A percentile compares a stretch with the other conserved stretches of the same genome.
Evolutionary conservation across 352 stramenopile species (phyloP).

Genomic region (Phytophthora pseudosyringae): DNA sequence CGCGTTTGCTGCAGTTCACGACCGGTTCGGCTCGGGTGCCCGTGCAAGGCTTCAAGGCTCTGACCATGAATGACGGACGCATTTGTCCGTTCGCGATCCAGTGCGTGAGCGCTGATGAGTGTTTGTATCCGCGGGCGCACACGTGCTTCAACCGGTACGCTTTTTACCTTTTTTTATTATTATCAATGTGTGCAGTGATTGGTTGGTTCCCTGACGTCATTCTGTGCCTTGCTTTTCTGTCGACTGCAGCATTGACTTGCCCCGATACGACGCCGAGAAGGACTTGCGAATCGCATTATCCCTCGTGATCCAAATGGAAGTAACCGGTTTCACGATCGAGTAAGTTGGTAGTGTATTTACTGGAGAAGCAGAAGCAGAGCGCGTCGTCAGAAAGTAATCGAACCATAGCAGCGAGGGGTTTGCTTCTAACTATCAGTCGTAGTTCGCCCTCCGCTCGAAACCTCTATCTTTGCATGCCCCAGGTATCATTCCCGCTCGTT

Average conservation of each 20-base stretch:
- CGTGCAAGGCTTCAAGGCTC: conserved; percentile 86
- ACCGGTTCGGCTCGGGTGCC: conserved; percentile 96
- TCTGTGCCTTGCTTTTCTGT: conserved; percentile 17
- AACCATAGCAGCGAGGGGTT: conserved; percentile 34
- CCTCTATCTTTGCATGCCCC: conserved; percentile 1
- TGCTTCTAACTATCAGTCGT: conserved; percentile 17
- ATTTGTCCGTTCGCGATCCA: conserved; percentile 90
- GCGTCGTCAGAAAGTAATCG: conserved; percentile 30
- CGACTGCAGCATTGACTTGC: conserved; percentile 70
- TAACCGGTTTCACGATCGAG: conserved; percentile 88
- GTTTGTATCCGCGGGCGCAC: conserved; percentile 83
- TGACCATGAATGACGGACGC: conserved; percentile 89
- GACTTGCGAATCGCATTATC: conserved; percentile 80
- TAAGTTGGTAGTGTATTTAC: conserved; percentile 55
- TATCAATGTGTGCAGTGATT: neutral
- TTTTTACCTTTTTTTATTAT: neutral
- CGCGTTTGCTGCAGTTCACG: conserved; percentile 97
- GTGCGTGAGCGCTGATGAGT: conserved; percentile 81
- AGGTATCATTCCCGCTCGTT: conserved; percentile 2
- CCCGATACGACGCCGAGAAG: conserved; percentile 77
- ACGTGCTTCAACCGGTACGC: conserved; percentile 89
- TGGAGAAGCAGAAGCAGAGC: conserved; percentile 19
- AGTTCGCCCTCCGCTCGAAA: too few species aligned
- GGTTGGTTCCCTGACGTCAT: neutral
- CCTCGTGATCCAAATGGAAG: conserved; percentile 89